Evolutionary conservation across 2,329 filamentous ascomycete genomes (phyloP).

Genomic region (Sclerotinia nivalis): DNA sequence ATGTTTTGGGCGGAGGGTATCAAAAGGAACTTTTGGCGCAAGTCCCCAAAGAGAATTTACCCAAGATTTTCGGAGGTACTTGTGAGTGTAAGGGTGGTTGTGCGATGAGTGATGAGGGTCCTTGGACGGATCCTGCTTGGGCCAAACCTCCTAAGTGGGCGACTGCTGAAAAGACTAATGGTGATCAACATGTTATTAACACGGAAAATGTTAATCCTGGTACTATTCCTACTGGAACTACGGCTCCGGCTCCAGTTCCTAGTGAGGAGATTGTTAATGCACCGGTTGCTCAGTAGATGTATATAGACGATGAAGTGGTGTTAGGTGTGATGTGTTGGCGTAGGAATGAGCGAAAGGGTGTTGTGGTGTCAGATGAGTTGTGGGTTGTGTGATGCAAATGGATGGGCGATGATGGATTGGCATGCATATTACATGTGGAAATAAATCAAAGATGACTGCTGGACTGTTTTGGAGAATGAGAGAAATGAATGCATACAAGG

Average conservation of each 20-base stretch:
- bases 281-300: conserved; percentile 32
- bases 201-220: conserved; percentile 39
- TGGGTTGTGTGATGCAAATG: not conserved
- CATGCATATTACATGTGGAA: conserved; percentile 8
- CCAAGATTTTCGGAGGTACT: conserved; percentile 77
- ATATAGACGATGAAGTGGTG: conserved; percentile 8
- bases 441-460: not conserved
- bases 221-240: conserved; percentile 32
- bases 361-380: not conserved
- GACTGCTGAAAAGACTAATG: conserved; percentile 47
- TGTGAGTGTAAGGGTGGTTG: conserved; percentile 85
- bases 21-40: conserved; percentile 81
- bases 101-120: conserved; percentile 82
- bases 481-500: conserved; percentile 6
- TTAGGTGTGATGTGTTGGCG: not conserved
- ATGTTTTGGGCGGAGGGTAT: conserved; percentile 81
- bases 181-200: conserved; percentile 43
- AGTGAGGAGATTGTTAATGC: conserved; percentile 34
- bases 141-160: conserved; percentile 63
- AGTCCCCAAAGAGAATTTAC: conserved; percentile 86
- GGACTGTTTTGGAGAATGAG: not conserved
- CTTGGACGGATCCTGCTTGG: conserved; percentile 77
- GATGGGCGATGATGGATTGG: not conserved
- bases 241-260: conserved; percentile 28
- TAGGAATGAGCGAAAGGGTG: not conserved